Conservation (phyloP, 176 grass and related monocot genomes). For the Hordeum vulgare region DNA sequence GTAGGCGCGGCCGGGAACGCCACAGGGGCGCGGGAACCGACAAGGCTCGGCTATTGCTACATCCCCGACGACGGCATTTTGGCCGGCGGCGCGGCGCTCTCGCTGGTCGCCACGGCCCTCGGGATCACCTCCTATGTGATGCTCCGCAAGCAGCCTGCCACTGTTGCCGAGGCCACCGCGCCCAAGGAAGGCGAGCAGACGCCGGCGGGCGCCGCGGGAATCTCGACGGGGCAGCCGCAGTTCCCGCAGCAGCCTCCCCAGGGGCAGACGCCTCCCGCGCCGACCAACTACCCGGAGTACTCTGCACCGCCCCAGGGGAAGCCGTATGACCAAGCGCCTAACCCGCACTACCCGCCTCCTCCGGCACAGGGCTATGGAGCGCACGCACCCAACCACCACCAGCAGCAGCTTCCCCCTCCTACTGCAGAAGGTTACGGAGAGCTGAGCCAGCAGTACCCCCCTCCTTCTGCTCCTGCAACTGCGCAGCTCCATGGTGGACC, state of each 20-base stretch:
- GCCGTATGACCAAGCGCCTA: background rate
- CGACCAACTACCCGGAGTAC: background rate
- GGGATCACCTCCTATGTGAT: constrained; percentile 18
- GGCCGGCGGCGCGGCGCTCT: constrained; percentile 16
- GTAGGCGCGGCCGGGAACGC: constrained; percentile 4
- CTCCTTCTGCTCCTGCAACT: background rate
- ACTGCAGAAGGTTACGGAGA: background rate
- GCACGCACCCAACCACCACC: background rate
- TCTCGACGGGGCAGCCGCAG: background rate
- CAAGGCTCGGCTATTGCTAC: background rate
- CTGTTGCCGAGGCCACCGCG: background rate
- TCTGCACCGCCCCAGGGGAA: background rate
- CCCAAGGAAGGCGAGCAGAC: background rate
- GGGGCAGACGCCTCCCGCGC: background rate
- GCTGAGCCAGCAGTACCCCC: background rate
- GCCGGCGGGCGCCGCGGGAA: background rate
- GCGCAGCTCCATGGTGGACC: background rate
- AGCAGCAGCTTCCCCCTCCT: background rate
- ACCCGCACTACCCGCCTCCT: background rate
- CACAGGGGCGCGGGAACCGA: background rate
- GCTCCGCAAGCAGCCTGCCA: background rate
- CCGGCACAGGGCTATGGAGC: background rate
- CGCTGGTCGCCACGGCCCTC: constrained; percentile 15
- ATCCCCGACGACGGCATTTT: constrained; percentile 12
- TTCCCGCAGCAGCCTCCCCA: background rate